phyloP scores from a whole-genome alignment of 345 rosid species.

The Ceriops zippeliana region DNA sequence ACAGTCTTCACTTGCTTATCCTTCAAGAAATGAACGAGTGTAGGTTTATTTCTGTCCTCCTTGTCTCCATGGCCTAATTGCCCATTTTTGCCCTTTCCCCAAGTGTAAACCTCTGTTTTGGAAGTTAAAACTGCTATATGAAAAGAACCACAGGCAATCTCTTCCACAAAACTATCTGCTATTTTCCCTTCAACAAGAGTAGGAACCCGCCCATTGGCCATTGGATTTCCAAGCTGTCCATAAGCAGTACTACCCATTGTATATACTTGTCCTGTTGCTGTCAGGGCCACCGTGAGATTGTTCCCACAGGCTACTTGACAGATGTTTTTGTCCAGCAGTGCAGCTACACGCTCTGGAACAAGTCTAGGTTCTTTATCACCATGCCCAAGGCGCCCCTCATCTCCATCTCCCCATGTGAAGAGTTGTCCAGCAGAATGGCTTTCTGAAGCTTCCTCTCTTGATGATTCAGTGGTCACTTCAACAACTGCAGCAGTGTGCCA shows the following conservation, averaged over 20 bases:
- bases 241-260: conserved; percentile 70
- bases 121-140: conserved; percentile 77
- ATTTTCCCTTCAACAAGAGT: conserved; percentile 57
- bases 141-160: conserved; percentile 76
- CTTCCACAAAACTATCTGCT: conserved; percentile 46
- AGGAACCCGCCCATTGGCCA: conserved; percentile 51
- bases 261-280: conserved; percentile 62
- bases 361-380: conserved; percentile 64
- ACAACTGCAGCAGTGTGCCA: conserved; percentile 94
- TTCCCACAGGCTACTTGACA: conserved; percentile 70
- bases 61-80: conserved; percentile 82
- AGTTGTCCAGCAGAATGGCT: conserved; percentile 45
- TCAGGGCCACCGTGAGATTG: conserved; percentile 65
- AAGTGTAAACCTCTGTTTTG: conserved; percentile 63
- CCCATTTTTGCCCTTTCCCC: conserved; percentile 84
- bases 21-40: conserved; percentile 51
- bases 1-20: conserved; percentile 73
- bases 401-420: conserved; percentile 92
- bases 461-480: conserved; percentile 43
- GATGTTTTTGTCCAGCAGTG: conserved; percentile 42
- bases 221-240: conserved; percentile 77
- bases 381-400: conserved; percentile 70
- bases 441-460: conserved; percentile 35
- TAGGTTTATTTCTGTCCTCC: conserved; percentile 53
- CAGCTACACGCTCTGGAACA: conserved; percentile 48